Base-by-base conservation (phyloP, 352 stramenopile species). In the Peronosclerospora sorghi region DNA sequence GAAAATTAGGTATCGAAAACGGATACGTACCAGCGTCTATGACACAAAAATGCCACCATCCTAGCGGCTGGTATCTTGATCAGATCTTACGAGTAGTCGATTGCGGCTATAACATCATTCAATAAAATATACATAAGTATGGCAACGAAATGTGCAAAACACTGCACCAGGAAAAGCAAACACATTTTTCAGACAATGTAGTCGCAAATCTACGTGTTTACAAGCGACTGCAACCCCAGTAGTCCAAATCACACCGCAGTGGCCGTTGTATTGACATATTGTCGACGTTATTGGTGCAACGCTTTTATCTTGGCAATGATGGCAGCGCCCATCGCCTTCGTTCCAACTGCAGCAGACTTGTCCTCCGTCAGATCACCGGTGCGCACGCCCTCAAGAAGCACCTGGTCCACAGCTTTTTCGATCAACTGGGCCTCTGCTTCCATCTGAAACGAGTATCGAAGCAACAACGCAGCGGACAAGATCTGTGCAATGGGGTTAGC, bases 401-500 rank as follows among this genome's bases (percentile, higher is more conserved):
- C 83, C 21, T 76, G 59, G 50, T 93, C 77, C 5, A 94, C 83
- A 0, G 83, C 83, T 15, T 55, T 57, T 41, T 94, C 79, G 38
- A 94, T 89, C 38, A 89, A 37, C 46, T 73, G 67, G 17, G 83
- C 83, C 56, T 90, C 83, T 2, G 55, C 38, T 37, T 91, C 73
- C 56, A 91, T 66, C 62, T 84, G 59, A 53, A 92, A 92, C 49
- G 79, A 92, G 58, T 98, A 98, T 30, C 91, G 79, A 39, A 98
- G 73, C 86, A 98, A 94, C 68, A 99, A 86, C 24, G 95, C 95
- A 0, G 81, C 95, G 23, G 86, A 97, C 28, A 99, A 68, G 66
- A 99, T 98, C 75, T 98, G 95, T 10, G 95, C 95, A 36, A 98
- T 90, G 7, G 93, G 94, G 65, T 98, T 98, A 21, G 94, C 96